Base-by-base conservation (phyloP, 2,329 filamentous ascomycete genomes). In the Penicillium sp. region DNA sequence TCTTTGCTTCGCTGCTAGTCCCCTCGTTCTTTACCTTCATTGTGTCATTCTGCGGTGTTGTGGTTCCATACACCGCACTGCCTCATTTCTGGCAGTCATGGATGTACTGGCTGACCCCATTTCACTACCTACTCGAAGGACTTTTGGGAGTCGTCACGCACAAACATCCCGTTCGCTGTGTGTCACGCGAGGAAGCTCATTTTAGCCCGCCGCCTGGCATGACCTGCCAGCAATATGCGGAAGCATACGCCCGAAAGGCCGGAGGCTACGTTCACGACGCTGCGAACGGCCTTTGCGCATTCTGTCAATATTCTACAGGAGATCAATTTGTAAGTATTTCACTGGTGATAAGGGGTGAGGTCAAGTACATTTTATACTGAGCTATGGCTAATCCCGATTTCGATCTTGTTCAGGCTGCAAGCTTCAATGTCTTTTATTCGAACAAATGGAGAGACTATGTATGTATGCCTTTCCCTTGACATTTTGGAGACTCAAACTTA, bases 41-140 rank as follows among this genome's bases (percentile, higher is more conserved):
- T 2, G 74, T 87, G 7, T 78, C 76, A 1, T 89, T 90, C 69
- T 88, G 84, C 52, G 86, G 86, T 47, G 83, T 89, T 1, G 70
- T 87, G 4, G 84, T 88, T 0, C 84, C 84, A 0, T 86, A 83
- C 48, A 54, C 54, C 0, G 73, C 75, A 17, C 73, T 89, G 15
- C 76, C 80, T 7, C 52, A 62, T 0, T 88, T 88, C 63, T 89
- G 85, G 85, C 68, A 72, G 10, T 64, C 63, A 6, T 80, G 75
- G 75, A 79, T 83, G 77, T 85, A 86, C 60, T 79, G 77, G 63
- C 69, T 86, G 15, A 80, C 81, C 0, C 83, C 83, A 0, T 84
- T 84, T 62, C 76, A 78, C 45, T 86, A 86, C 51, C 71, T 85
- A 0, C 64, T 87, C 2, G 79, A 83, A 53, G 80, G 73, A 0